Conservation (phyloP, 2,329 filamentous ascomycete species). For the Penicillium paneum region DNA sequence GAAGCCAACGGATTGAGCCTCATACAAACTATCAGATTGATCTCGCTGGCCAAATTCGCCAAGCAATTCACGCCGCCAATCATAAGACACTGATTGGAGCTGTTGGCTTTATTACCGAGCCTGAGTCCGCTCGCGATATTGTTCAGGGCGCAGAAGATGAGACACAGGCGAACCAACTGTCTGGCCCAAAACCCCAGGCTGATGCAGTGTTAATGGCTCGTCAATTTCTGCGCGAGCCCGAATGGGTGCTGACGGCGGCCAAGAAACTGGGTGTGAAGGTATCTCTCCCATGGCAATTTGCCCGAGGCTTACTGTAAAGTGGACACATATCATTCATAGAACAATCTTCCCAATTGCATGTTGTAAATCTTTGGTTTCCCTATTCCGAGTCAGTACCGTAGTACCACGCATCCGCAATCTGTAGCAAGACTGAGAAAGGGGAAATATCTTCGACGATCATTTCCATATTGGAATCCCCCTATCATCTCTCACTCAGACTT, state of each 20-base stretch:
- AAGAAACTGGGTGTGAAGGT: slow-evolving; percentile 50
- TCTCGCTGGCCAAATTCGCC: slow-evolving; percentile 47
- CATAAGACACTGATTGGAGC: slow-evolving; percentile 50
- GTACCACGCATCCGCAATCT: neutral
- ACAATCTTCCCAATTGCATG: neutral
- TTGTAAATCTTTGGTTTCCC: neutral
- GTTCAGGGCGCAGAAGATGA: slow-evolving; percentile 38
- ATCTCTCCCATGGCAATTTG: slow-evolving; percentile 50
- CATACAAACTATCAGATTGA: slow-evolving; percentile 51
- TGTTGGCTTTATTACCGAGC: slow-evolving; percentile 54
- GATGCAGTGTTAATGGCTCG: slow-evolving; percentile 53
- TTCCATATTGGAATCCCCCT: neutral
- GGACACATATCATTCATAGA: neutral
- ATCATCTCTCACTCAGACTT: neutral
- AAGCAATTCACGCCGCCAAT: slow-evolving; percentile 36
- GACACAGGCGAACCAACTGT: slow-evolving; percentile 24
- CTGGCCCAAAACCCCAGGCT: slow-evolving; percentile 32
- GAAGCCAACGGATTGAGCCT: slow-evolving; percentile 43
- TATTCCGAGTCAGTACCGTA: neutral
- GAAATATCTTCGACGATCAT: neutral
- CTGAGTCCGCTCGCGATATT: slow-evolving; percentile 50
- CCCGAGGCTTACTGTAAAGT: slow-evolving; percentile 19
- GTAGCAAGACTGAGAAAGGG: neutral
- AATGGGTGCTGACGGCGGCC: slow-evolving; percentile 54
- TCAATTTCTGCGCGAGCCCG: slow-evolving; percentile 55